phyloP scores from a whole-genome alignment of 345 rosid species.

The Diplotaxis tenuifolia region DNA sequence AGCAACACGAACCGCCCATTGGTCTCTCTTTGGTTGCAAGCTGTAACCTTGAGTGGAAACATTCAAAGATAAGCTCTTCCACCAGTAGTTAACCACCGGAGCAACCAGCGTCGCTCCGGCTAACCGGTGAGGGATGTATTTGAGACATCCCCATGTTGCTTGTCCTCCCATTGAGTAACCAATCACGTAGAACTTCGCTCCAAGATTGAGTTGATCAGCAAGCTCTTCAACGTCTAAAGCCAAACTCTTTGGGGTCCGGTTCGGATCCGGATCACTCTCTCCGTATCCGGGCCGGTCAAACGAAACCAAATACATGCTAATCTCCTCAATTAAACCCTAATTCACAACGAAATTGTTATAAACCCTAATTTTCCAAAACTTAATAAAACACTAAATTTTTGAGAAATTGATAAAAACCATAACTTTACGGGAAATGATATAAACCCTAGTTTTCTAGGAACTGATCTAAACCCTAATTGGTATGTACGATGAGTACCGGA shows the following conservation, averaged over 20 bases:
- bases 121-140: slow-evolving; percentile 62
- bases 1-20: slow-evolving; percentile 54
- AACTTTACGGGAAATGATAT: background rate
- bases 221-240: slow-evolving; percentile 60
- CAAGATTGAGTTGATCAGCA: slow-evolving; percentile 55
- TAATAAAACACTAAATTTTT: too few species aligned
- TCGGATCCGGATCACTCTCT: slow-evolving; percentile 61
- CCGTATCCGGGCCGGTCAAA: slow-evolving; percentile 67
- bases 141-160: slow-evolving; percentile 49
- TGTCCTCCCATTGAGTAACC: slow-evolving; percentile 62
- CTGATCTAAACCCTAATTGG: background rate
- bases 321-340: slow-evolving; percentile 46
- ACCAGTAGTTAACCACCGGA: slow-evolving; percentile 58
- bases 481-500: slow-evolving; percentile 30
- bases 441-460: background rate
- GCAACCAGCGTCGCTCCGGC: slow-evolving; percentile 49
- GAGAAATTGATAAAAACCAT: background rate
- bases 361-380: background rate
- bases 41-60: slow-evolving; percentile 42
- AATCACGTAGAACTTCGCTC: slow-evolving; percentile 45
- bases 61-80: slow-evolving; percentile 49
- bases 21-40: slow-evolving; percentile 40
- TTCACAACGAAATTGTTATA: background rate
- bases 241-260: slow-evolving; percentile 42
- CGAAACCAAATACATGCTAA: slow-evolving; percentile 47